phyloP scores from a whole-genome alignment of 148 eudicot genomes.

The Silene conica region DNA sequence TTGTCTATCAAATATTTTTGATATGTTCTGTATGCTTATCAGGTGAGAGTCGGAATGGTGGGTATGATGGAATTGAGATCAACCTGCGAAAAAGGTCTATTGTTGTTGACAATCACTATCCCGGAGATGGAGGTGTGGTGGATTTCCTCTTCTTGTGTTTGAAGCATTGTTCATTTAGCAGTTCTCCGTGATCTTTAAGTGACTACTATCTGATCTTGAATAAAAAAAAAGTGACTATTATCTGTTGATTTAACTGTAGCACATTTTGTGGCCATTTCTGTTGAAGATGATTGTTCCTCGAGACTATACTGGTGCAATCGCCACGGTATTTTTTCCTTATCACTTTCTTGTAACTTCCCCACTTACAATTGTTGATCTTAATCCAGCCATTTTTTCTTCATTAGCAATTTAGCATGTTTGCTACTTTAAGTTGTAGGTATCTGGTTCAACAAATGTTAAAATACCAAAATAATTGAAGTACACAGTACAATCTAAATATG shows the following conservation, averaged over 20 bases:
- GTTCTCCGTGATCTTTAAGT: background rate
- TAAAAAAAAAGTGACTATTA: background rate
- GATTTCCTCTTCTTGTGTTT: background rate
- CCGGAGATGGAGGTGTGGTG: conserved; percentile 94
- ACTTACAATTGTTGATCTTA: background rate
- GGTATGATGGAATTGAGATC: conserved; percentile 59
- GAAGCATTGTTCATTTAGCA: background rate
- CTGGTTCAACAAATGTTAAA: background rate
- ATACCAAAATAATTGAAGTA: background rate
- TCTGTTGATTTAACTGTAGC: conserved; percentile 42
- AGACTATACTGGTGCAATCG: conserved; percentile 72
- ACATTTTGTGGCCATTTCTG: conserved; percentile 92
- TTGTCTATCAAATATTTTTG: background rate
- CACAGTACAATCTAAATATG: background rate
- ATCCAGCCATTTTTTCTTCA: background rate
- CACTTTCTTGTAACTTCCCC: background rate
- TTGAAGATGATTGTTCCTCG: conserved; percentile 91
- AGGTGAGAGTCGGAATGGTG: conserved; percentile 60
- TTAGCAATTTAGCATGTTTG: background rate
- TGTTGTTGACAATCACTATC: conserved; percentile 77
- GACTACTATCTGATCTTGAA: no score
- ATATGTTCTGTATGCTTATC: conserved; percentile 22
- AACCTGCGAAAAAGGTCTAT: conserved; percentile 88
- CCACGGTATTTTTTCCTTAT: conserved; percentile 49
- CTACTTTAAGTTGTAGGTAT: background rate